These are phyloP conservation scores for Kwoniella pini DNA, from an alignment of 768 basidiomycete species.

Conservation along the genomic window DNA sequence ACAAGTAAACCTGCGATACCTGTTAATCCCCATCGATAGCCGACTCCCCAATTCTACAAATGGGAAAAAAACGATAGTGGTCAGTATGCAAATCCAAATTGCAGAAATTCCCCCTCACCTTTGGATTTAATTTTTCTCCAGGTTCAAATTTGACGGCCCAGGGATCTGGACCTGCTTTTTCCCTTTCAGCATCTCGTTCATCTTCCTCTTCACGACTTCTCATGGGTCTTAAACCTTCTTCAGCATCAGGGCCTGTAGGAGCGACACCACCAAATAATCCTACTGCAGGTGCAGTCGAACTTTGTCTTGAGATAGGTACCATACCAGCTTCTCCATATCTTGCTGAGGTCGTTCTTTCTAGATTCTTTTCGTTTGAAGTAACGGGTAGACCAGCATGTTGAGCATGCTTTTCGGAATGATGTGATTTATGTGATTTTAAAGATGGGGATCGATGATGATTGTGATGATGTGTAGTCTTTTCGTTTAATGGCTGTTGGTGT, in stretches of 20 bases:
- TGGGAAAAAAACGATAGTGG: neutral
- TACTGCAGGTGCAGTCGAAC: slow-evolving; percentile 34
- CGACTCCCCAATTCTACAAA: slow-evolving; percentile 47
- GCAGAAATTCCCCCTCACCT: slow-evolving; percentile 28
- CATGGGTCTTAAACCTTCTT: slow-evolving; percentile 37
- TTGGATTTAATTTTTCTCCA: slow-evolving; percentile 51
- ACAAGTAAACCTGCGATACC: slow-evolving; percentile 48
- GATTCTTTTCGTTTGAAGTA: too few species aligned
- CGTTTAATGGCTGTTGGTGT: slow-evolving; percentile 23
- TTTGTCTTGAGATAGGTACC: slow-evolving; percentile 29
- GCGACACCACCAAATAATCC: slow-evolving; percentile 43
- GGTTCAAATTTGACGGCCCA: slow-evolving; percentile 50
- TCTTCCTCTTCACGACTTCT: slow-evolving; percentile 43
- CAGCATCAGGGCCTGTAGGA: slow-evolving; percentile 40
- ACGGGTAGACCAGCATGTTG: neutral
- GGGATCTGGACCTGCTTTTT: slow-evolving; percentile 43
- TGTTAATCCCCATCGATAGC: slow-evolving; percentile 50
- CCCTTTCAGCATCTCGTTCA: slow-evolving; percentile 28
- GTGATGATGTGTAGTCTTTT: neutral
- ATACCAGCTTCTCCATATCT: slow-evolving; percentile 29
- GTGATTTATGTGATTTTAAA: neutral
- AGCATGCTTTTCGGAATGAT: neutral
- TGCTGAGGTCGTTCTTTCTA: too few species aligned
- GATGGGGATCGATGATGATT: neutral
- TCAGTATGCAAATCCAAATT: too few species aligned